phyloP scores from a whole-genome alignment of 441 rosid genomes.

The Adansonia grandidieri region DNA sequence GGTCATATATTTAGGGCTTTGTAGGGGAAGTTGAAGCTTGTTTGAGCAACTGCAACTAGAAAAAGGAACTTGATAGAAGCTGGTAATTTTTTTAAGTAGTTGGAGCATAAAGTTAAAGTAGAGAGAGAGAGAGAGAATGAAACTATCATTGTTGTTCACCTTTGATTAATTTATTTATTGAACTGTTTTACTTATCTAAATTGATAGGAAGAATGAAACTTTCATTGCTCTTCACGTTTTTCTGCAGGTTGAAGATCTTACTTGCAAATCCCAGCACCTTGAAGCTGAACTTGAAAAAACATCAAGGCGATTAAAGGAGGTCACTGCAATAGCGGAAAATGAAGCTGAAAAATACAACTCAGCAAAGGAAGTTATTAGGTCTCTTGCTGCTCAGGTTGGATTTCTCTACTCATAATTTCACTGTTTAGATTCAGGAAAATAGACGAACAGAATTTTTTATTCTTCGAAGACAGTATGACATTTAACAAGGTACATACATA shows the following conservation, averaged over 20 bases:
- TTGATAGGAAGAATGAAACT: slow-evolving; percentile 14
- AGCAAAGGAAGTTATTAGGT: slow-evolving; percentile 65
- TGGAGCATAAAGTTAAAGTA: too few relatives aligned
- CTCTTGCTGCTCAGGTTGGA: slow-evolving; percentile 65
- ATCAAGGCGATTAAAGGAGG: slow-evolving; percentile 52
- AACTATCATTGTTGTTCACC: too few relatives aligned
- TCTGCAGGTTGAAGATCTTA: slow-evolving; percentile 60
- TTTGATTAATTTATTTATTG: too few relatives aligned
- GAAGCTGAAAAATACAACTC: slow-evolving; percentile 74
- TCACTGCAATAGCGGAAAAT: slow-evolving; percentile 58
- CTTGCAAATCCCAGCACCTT: slow-evolving; percentile 46
- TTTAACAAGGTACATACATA: not conserved
- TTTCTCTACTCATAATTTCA: slow-evolving; percentile 20
- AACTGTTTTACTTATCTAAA: not conserved
- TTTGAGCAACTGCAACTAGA: too few relatives aligned
- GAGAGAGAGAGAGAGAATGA: too few relatives aligned
- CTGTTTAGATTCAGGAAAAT: not conserved
- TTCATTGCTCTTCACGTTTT: not conserved
- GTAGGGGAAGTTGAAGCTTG: too few relatives aligned
- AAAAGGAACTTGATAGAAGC: too few relatives aligned
- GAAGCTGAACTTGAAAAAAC: slow-evolving; percentile 68
- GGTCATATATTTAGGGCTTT: too few relatives aligned
- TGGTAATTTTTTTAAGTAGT: too few relatives aligned
- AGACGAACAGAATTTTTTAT: not conserved
- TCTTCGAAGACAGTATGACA: not conserved